Base-by-base conservation (phyloP, 768 basidiomycete species). In the Suillus americanus region DNA sequence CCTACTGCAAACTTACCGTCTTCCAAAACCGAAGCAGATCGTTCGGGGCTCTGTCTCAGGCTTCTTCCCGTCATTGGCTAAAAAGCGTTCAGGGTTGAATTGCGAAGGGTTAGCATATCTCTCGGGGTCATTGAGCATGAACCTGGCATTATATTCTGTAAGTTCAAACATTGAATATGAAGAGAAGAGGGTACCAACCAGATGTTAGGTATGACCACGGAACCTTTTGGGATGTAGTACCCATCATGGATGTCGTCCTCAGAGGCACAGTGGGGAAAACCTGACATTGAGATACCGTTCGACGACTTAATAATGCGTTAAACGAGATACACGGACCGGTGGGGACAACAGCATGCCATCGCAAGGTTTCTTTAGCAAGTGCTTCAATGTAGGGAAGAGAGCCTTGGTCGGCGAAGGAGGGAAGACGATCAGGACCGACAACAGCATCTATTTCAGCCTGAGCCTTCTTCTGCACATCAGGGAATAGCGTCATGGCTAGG, bases 21-120 rank as follows among this genome's bases (percentile, higher is more conserved):
- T 79, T 56, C 89, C 89, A 70, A 89, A 91, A 8, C 89, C 89
- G 75, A 90, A 91, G 69, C 85, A 87, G 55, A 87, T 71, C 56
- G 80, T 80, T 62, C 84, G 85, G 65, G 88, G 86, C 73, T 89
- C 88, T 23, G 69, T 72, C 69, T 89, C 85, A 37, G 81, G 81
- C 51, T 74, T 67, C 48, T 74, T 71, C 40, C 70, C 72, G 10
- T 70, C 66, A 33, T 57, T 61, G 1, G 79, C 75, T 38, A 89
- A 77, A 74, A 85, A 89, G 37, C 89, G 84, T 60, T 85, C 85
- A 25, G 89, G 89, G 53, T 81, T 82, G 71, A 89, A 90, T 60
- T 72, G 70, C 64, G 82, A 76, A 4, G 88, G 88, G 51, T 86
- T 77, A 41, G 77, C 69, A 72, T 89, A 89, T 33, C 75, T 79